Base-by-base conservation (phyloP, 2,329 filamentous ascomycete species). In the Fusarium zealandicum region DNA sequence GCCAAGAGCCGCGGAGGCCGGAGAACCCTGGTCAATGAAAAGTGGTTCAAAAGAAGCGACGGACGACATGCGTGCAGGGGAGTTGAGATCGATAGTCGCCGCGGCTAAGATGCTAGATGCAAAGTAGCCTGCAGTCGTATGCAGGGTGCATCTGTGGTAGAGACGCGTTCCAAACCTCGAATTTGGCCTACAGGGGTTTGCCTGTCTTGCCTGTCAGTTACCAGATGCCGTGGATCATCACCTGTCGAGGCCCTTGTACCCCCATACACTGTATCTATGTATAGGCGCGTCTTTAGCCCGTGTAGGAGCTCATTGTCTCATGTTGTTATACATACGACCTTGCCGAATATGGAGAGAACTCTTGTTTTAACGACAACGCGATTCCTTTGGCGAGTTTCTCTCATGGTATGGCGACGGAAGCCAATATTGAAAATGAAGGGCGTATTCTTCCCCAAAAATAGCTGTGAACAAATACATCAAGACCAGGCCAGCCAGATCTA, bases 11-110 rank as follows among this genome's bases (percentile, higher is more conserved):
- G 37, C 39, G 28, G 36, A 47, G 27, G 37, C 41, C 54, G 39
- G 44, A 54, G 54, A 54, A 54, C 20, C 39, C 42, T 35, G 22
- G 42, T 18, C 31, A 31, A 46, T 37, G 32, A 13, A 43, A 40
- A 39, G 43, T 39, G 20, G 48, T 30, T 28, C 39, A 35, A 36
- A 30, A 57, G 28, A 38, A 53, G 42, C 35, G 49, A 57, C 42
- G 40, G 48, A 38, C 32, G 17, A 51, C 32, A 46, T 58, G 37
- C 33, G 36, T 32, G 38, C 39, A 14, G 43, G 38, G 56, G 45
- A 30, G 22, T 38, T 32, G 32, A 53, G 50, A 59, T 59, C 47
- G 54, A 65, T 65, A 61, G 61, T 65, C 56, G 45, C 36, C 36
- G 44, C 42, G 37, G 43, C 56, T 60, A 56, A 56, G 51, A 53